Evolutionary conservation across 805 yeast genomes (phyloP).

Genomic region (Candida hispaniensis): DNA sequence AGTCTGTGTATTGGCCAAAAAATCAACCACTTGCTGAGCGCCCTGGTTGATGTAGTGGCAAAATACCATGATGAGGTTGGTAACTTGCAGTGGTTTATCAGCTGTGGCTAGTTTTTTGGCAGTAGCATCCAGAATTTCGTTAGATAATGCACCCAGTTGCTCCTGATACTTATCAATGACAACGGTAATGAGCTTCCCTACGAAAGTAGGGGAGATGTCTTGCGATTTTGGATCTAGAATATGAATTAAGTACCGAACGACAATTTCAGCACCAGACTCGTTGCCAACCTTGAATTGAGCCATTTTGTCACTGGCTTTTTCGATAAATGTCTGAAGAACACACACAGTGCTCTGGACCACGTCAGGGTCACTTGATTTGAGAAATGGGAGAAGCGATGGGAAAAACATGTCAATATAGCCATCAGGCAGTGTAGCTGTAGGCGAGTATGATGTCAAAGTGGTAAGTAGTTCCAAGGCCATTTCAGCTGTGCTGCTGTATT

Average conservation of each 20-base stretch:
- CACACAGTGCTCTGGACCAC: conserved; percentile 45
- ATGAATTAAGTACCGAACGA: conserved; percentile 56
- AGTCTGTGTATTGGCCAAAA: conserved; percentile 37
- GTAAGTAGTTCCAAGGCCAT: conserved; percentile 12
- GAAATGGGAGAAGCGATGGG: conserved; percentile 9
- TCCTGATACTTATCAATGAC: conserved; percentile 44
- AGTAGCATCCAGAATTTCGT: conserved; percentile 62
- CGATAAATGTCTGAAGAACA: conserved; percentile 27
- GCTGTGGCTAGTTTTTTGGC: conserved; percentile 56
- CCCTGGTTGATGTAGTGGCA: conserved; percentile 57
- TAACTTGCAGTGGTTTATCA: conserved; percentile 60
- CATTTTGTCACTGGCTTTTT: conserved; percentile 28
- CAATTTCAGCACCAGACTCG: conserved; percentile 41
- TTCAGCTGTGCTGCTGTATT: conserved; percentile 8
- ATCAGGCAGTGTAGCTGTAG: conserved; percentile 3
- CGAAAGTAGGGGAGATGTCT: conserved; percentile 73
- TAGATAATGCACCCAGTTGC: conserved; percentile 32
- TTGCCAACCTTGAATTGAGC: conserved; percentile 19
- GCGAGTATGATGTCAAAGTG: conserved; percentile 2
- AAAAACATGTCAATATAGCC: conserved; percentile 8
- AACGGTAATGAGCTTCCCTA: conserved; percentile 56
- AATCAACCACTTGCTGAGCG: conserved; percentile 51
- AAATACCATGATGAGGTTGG: conserved; percentile 65
- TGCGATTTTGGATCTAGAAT: conserved; percentile 59
- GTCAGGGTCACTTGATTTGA: conserved; percentile 10